Base-by-base conservation (phyloP, 2,329 filamentous ascomycete genomes). In the Nothopassalora personata region DNA sequence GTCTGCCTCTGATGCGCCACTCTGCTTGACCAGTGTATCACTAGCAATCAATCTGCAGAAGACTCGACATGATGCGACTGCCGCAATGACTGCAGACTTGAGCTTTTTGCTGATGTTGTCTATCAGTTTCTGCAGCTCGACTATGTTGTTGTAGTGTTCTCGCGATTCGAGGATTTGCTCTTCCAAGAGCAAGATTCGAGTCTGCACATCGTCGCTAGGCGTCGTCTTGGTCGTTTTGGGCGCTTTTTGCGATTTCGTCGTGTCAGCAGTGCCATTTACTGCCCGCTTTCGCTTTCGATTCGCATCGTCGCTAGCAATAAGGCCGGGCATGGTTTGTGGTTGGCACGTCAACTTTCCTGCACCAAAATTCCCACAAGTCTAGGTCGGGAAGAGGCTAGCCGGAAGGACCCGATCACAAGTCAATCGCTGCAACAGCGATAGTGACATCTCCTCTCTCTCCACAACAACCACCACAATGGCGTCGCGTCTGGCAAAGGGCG, bases 401-500 rank as follows among this genome's bases (percentile, higher is more conserved):
- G 52, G 36, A 7, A 27, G 15, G 28, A 36, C 52, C 52, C 52
- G 52, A 27, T 30, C 27, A 43, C 27, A 54, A 45, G 19, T 39
- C 30, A 54, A 50, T 30, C 31, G 18, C 49, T 5, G 31, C 23
- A 23, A 23, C 46, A 50, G 52, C 55, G 57, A 58, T 59, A 58
- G 50, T 56, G 53, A 56, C 58, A 52, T 50, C 55, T 28, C 39
- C 46, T 47, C 74, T 74, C 76, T 75, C 78, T 81, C 80, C 80
- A 79, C 77, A 49, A 15, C 39, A 79, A 59, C 53, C 47, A 47
- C 79, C 84, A 78, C 83, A 89, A 97, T 97, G 93, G 93, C 93
- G 84, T 96, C 91, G 80, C 91, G 92, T 84, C 85, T 97, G 83
- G 91, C 88, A 85, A 91, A 90, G 86, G 92, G 87, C 85, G 91